Evolutionary conservation across 1,284 basidiomycete genomes (phyloP).

Genomic region (Moesziomyces antarcticus): DNA sequence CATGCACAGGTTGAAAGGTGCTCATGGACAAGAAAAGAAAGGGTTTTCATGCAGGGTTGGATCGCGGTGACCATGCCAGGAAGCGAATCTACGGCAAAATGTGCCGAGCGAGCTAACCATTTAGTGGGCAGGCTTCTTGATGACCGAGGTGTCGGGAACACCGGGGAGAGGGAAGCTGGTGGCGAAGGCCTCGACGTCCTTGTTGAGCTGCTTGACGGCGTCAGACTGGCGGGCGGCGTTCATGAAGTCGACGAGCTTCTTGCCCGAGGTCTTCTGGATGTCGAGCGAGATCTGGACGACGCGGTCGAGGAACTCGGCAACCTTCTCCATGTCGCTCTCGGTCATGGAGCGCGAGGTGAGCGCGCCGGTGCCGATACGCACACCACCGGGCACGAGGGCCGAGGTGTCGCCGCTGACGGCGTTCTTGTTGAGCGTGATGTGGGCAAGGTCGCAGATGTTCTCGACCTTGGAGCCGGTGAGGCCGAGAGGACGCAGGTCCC

Average conservation of each 20-base stretch:
- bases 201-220: slow-evolving; percentile 79
- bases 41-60: slow-evolving; percentile 13
- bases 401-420: slow-evolving; percentile 91
- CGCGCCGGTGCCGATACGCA: slow-evolving; percentile 93
- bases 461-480: slow-evolving; percentile 98
- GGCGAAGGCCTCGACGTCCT: slow-evolving; percentile 83
- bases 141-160: slow-evolving; percentile 74
- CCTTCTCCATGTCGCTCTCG: slow-evolving; percentile 84
- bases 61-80: slow-evolving; percentile 8
- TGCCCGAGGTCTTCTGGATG: slow-evolving; percentile 89
- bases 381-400: slow-evolving; percentile 97
- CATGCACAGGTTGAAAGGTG: slow-evolving; percentile 52
- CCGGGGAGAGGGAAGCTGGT: slow-evolving; percentile 91
- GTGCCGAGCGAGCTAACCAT: not conserved
- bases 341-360: slow-evolving; percentile 93
- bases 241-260: slow-evolving; percentile 94
- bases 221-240: slow-evolving; percentile 78
- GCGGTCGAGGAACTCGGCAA: slow-evolving; percentile 79
- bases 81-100: too few relatives aligned
- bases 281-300: slow-evolving; percentile 63
- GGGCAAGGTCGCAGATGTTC: slow-evolving; percentile 96
- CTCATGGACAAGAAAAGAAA: slow-evolving; percentile 22
- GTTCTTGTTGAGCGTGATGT: slow-evolving; percentile 84
- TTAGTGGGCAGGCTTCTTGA: slow-evolving; percentile 61
- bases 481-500: slow-evolving; percentile 95